phyloP scores from a whole-genome alignment of 768 basidiomycete genomes.

The Lactarius pseudohatsudake region DNA sequence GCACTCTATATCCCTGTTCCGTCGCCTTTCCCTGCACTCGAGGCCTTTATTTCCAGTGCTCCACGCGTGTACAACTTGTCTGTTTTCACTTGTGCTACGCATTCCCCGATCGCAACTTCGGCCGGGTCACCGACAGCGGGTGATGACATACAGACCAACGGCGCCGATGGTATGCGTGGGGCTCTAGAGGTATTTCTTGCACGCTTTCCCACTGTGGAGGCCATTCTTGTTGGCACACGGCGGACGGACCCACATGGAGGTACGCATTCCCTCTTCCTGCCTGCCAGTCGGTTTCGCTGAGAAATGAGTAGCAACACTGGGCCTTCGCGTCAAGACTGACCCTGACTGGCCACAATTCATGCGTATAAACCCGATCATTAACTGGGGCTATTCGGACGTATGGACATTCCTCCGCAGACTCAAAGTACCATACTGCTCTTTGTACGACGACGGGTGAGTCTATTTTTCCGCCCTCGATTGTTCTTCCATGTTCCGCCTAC shows the following conservation, averaged over 20 bases:
- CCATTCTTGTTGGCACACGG: slow-evolving; percentile 87
- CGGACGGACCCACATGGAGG: slow-evolving; percentile 93
- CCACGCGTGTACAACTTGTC: slow-evolving; percentile 69
- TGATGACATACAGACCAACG: slow-evolving; percentile 42
- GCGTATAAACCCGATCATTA: slow-evolving; percentile 92
- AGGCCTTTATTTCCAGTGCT: slow-evolving; percentile 73
- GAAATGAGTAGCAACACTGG: slow-evolving; percentile 56
- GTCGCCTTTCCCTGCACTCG: slow-evolving; percentile 82
- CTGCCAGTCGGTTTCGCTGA: neutral
- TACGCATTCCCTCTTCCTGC: slow-evolving; percentile 40
- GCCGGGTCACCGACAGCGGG: slow-evolving; percentile 46
- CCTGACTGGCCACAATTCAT: slow-evolving; percentile 86
- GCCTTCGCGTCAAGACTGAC: slow-evolving; percentile 79
- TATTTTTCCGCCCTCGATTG: neutral
- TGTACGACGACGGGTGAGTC: slow-evolving; percentile 87
- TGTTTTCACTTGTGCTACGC: slow-evolving; percentile 56
- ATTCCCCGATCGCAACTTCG: slow-evolving; percentile 34
- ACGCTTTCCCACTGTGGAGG: slow-evolving; percentile 63
- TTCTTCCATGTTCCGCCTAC: slow-evolving; percentile 2
- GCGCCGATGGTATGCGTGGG: slow-evolving; percentile 72
- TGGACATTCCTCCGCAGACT: slow-evolving; percentile 82
- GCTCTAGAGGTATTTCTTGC: slow-evolving; percentile 75
- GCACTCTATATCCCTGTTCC: slow-evolving; percentile 88
- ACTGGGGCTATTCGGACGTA: slow-evolving; percentile 89
- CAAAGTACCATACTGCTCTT: slow-evolving; percentile 77